Base-by-base conservation (phyloP, 306 rosid genomes). In the Glycyrrhiza uralensis region DNA sequence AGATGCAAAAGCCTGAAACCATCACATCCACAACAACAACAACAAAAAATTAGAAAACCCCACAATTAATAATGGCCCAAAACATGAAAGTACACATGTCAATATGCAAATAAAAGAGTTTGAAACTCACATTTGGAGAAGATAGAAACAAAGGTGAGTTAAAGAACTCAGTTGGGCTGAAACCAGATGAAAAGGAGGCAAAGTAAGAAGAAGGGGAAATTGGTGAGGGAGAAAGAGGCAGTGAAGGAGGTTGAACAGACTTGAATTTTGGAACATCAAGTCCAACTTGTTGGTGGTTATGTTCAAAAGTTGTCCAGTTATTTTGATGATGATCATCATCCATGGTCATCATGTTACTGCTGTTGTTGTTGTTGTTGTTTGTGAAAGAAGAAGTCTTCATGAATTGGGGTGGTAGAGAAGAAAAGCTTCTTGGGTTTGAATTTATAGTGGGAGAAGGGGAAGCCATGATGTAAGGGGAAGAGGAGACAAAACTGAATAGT, bases 151-250 rank as follows among this genome's bases (percentile, higher is more conserved):
- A 13, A 32, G 99, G 77, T 2, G 97, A 89, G 81, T 57, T 86
- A 9, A 89, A 52, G 65, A 91, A 79, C 45, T 85, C 96, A 72
- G 87, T 30, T 0, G 97, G 92, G 77, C 87, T 87, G 15, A 89
- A 87, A 36, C 67, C 74, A 69, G 80, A 45, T 3, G 96, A 61
- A 38, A 65, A 61, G n/a, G 28, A 17, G 22, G 76, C 44, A 12
- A 83, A 76, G 62, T 67, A 87, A 35, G 94, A 85, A 77, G 97
- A 89, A 52, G 92, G 90, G 24, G 90, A 82, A 26, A 78, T 32
- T 13, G 85, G 83, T 17, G 82, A 46, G 11, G 85, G 79, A 61
- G 90, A 85, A 7, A 88, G 19, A 28, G 96, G 92, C 0, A 88
- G 65, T 3, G 92, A 79, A 46, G 92, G 80, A 10, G 96, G 97